These are phyloP conservation scores for Diaporthe citriasiana DNA, from an alignment of 2,329 filamentous ascomycete genomes.

Conservation along the genomic window DNA sequence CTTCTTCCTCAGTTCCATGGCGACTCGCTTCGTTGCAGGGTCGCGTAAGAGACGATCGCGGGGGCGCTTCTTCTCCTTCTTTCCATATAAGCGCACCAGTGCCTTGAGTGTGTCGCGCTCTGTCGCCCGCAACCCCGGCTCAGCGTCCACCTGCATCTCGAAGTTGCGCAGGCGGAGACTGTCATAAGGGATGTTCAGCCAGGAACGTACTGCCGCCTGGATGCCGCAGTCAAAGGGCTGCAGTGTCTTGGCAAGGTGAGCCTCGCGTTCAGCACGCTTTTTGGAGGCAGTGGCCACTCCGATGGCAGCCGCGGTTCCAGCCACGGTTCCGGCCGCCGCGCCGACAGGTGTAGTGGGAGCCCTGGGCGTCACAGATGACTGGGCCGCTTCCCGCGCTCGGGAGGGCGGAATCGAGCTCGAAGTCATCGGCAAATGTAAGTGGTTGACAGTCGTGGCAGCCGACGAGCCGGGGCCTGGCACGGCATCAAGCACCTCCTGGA, in stretches of 20 bases:
- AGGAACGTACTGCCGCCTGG: conserved; percentile 60
- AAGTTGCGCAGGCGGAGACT: conserved; percentile 62
- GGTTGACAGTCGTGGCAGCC: conserved; percentile 22
- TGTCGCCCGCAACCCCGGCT: conserved; percentile 51
- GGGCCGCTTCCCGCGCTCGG: not conserved
- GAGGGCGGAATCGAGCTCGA: not conserved
- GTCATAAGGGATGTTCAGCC: conserved; percentile 64
- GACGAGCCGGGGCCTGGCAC: conserved; percentile 10
- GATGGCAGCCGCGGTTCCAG: not conserved
- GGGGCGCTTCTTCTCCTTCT: conserved; percentile 81
- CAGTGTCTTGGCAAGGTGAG: conserved; percentile 53
- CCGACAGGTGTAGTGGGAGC: conserved; percentile 31
- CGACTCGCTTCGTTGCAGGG: conserved; percentile 71
- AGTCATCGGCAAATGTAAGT: not conserved
- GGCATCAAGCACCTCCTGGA: not conserved
- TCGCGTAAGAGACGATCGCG: conserved; percentile 90
- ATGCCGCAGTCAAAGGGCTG: conserved; percentile 56
- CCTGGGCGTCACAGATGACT: conserved; percentile 23
- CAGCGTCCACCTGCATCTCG: conserved; percentile 62
- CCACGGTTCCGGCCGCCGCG: not conserved
- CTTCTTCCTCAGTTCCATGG: conserved; percentile 84
- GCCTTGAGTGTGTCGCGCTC: conserved; percentile 62
- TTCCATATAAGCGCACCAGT: conserved; percentile 66
- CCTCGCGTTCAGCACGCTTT: conserved; percentile 41
- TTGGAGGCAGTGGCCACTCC: not conserved